These are phyloP conservation scores for Eremothecium cymbalariae DNA, from an alignment of 1,139 yeast species.

Conservation along the genomic window DNA sequence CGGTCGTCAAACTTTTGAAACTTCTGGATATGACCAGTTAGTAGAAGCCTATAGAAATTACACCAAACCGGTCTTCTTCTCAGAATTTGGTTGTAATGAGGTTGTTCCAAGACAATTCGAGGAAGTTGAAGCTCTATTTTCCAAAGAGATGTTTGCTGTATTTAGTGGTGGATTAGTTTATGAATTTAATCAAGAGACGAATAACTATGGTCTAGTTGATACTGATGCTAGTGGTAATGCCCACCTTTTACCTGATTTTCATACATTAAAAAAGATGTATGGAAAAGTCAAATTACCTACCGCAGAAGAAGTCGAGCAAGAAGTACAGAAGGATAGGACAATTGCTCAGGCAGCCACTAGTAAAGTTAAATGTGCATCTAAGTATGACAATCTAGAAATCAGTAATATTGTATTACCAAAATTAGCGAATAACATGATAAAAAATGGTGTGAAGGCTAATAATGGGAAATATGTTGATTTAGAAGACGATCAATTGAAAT, in stretches of 20 bases:
- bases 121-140: conserved; percentile 66
- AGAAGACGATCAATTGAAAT: conserved; percentile 25
- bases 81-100: conserved; percentile 91
- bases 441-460: conserved; percentile 39
- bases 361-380: conserved; percentile 33
- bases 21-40: conserved; percentile 73
- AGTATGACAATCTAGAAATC: conserved; percentile 47
- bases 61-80: conserved; percentile 73
- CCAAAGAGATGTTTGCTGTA: conserved; percentile 65
- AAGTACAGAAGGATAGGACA: conserved; percentile 6
- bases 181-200: conserved; percentile 82
- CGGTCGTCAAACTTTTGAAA: conserved; percentile 72
- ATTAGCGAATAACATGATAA: conserved; percentile 40
- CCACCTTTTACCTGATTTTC: conserved; percentile 46
- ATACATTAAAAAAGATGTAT: conserved; percentile 43
- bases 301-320: conserved; percentile 12
- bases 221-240: conserved; percentile 50
- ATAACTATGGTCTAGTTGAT: conserved; percentile 79
- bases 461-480: conserved; percentile 44
- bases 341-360: conserved; percentile 7
- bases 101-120: conserved; percentile 73
- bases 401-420: conserved; percentile 42
- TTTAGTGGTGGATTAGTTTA: conserved; percentile 92
- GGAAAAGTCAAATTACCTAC: conserved; percentile 32
- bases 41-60: conserved; percentile 63